Evolutionary conservation across 768 basidiomycete genomes (phyloP).

Genomic region (Mycena indigotica): DNA sequence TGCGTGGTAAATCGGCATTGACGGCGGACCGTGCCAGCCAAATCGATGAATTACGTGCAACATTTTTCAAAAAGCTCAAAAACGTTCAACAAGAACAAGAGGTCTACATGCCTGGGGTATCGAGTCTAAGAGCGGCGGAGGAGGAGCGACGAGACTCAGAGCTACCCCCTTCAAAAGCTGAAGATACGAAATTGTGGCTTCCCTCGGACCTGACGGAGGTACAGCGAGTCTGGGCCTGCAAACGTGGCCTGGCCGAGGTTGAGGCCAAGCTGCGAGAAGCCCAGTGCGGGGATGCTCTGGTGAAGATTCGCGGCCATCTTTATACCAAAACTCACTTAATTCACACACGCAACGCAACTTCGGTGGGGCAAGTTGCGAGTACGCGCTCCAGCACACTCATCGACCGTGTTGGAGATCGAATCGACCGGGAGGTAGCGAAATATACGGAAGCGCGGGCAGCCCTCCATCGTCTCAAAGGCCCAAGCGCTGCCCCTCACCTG

Average conservation of each 20-base stretch:
- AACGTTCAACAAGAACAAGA: conserved; percentile 2
- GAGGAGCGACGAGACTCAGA: conserved; percentile 5
- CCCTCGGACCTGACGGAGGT: conserved; percentile 6
- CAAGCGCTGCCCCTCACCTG: not conserved
- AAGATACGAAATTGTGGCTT: conserved; percentile 10
- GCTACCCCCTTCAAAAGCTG: conserved; percentile 5
- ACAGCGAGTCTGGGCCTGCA: not conserved
- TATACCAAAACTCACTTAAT: conserved; percentile 15
- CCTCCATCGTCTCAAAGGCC: not conserved
- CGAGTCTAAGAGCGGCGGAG: conserved; percentile 2
- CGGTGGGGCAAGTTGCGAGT: conserved; percentile 5
- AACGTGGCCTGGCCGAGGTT: not conserved
- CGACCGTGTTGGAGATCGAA: conserved; percentile 1
- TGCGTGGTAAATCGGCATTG: not conserved
- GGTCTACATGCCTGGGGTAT: conserved; percentile 8
- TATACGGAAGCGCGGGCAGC: conserved; percentile 7
- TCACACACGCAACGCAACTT: not conserved
- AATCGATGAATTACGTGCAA: conserved; percentile 12
- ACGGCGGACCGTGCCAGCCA: not conserved
- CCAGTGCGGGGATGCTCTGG: conserved; percentile 3
- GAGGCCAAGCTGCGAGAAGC: conserved; percentile 9
- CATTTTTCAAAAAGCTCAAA: conserved; percentile 4
- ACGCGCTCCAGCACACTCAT: conserved; percentile 7
- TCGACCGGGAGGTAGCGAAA: not conserved
- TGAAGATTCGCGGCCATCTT: not conserved